Evolutionary conservation across 192 early-diverging fungal genomes (phyloP).

Genomic region (Obelidium mucronatum): DNA sequence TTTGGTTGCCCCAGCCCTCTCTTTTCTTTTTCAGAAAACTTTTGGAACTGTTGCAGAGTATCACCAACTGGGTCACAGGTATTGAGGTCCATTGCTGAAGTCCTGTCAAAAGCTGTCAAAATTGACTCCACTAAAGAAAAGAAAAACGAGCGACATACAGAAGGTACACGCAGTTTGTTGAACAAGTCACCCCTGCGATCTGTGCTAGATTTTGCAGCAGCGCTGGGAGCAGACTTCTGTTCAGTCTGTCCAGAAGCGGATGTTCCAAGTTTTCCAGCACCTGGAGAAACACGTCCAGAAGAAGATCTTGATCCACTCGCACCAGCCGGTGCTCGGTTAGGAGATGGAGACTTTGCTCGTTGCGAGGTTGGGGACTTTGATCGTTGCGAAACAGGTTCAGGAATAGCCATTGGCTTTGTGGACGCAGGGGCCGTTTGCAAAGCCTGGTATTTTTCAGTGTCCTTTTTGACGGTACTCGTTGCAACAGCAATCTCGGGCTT

Average conservation of each 20-base stretch:
- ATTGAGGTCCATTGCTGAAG: constrained; percentile 14
- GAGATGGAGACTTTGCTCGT: constrained; percentile 10
- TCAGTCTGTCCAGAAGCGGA: too few relatives aligned
- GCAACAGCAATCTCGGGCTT: constrained; percentile 16
- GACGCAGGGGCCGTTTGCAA: constrained; percentile 29
- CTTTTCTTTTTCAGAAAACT: constrained; percentile 81
- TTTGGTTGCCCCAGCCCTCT: constrained; percentile 77
- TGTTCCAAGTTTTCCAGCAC: not conserved
- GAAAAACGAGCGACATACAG: not conserved
- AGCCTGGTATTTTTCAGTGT: not conserved
- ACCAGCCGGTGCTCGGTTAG: too few relatives aligned
- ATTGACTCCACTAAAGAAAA: not conserved
- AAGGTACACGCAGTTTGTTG: constrained; percentile 45
- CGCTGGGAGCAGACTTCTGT: too few relatives aligned
- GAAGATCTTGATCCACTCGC: not conserved
- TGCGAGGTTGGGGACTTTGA: constrained; percentile 29
- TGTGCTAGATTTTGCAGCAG: constrained; percentile 28
- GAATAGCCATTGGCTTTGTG: constrained; percentile 9
- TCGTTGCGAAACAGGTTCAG: constrained; percentile 11
- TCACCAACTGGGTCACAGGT: constrained; percentile 46
- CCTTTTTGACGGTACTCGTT: constrained; percentile 1
- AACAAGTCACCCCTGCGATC: constrained; percentile 28
- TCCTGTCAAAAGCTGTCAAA: not conserved
- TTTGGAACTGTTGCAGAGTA: constrained; percentile 52
- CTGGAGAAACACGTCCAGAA: not conserved